A percentile compares a stretch with the other conserved stretches of the same genome.
phyloP scores from a whole-genome alignment of 768 basidiomycete species.

The Daedaleopsis sinensis region DNA sequence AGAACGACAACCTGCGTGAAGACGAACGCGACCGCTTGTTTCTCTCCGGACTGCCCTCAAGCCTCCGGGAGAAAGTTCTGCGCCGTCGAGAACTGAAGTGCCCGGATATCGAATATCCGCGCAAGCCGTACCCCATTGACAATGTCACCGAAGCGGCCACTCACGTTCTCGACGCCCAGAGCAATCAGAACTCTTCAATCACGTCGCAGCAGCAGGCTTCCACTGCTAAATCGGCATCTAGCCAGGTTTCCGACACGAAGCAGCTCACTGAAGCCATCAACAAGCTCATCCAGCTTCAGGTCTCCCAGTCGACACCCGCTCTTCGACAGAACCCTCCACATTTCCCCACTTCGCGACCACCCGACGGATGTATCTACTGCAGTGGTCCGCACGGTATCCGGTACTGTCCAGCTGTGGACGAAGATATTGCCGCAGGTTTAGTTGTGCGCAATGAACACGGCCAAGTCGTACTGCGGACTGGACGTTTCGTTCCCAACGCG shows the following conservation, averaged over 20 bases:
- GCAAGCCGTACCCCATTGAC: constrained; percentile 27
- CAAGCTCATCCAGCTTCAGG: neutral
- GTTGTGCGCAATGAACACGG: constrained; percentile 27
- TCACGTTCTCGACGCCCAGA: constrained; percentile 18
- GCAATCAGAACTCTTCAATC: neutral
- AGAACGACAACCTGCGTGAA: constrained; percentile 16
- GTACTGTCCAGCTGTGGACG: constrained; percentile 23
- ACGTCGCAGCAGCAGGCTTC: neutral
- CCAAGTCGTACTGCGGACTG: constrained; percentile 28
- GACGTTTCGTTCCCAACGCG: constrained; percentile 27
- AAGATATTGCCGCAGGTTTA: constrained; percentile 16
- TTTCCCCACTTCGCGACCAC: neutral
- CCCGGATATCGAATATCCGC: constrained; percentile 26
- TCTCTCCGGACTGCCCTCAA: constrained; percentile 11
- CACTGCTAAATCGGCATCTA: no score
- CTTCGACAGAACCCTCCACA: neutral
- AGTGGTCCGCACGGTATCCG: constrained; percentile 31
- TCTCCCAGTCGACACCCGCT: neutral
- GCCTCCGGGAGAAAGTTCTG: neutral
- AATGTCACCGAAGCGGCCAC: constrained; percentile 26
- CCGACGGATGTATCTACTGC: constrained; percentile 22
- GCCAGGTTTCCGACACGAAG: neutral
- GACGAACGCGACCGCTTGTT: constrained; percentile 29
- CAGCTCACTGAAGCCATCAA: neutral
- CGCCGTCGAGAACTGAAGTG: constrained; percentile 26